Percentiles rank a stretch among this genome's conserved stretches.
Conservation (phyloP, 1,284 basidiomycete species). For the Microbotryum saponariae region DNA sequence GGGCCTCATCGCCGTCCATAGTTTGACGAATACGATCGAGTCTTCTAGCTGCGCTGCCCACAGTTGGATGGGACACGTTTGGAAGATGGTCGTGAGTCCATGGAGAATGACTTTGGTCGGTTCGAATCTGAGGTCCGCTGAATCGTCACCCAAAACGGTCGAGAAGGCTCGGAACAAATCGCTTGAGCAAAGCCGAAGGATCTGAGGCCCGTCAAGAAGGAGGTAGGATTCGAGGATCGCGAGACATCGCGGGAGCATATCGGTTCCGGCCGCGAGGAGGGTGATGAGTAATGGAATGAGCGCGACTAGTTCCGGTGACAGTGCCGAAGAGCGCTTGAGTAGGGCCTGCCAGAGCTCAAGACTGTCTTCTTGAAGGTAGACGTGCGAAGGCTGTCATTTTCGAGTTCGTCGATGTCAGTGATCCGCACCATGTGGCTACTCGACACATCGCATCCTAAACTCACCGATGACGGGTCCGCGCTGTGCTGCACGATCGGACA, state of each 20-base stretch:
- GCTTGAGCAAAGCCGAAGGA: constrained; percentile 14
- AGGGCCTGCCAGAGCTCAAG: constrained; percentile 34
- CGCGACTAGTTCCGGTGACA: constrained; percentile 26
- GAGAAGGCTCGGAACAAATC: constrained; percentile 14
- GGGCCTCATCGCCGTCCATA: neutral
- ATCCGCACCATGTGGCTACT: no score
- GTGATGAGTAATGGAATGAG: constrained; percentile 26
- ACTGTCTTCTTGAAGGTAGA: constrained; percentile 35
- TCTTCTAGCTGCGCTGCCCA: constrained; percentile 27
- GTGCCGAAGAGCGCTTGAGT: constrained; percentile 12
- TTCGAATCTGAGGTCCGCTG: constrained; percentile 18
- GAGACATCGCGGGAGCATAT: constrained; percentile 31
- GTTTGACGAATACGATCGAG: constrained; percentile 8
- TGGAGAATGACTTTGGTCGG: constrained; percentile 31
- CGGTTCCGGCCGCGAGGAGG: constrained; percentile 26
- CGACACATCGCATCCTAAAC: neutral
- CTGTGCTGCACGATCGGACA: constrained; percentile 28
- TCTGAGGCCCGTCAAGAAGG: constrained; percentile 19
- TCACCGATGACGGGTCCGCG: constrained; percentile 27
- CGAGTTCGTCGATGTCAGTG: neutral
- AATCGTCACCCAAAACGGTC: constrained; percentile 14
- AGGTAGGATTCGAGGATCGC: constrained; percentile 34
- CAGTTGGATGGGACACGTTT: constrained; percentile 5
- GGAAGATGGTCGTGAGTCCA: constrained; percentile 24
- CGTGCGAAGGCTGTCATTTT: constrained; percentile 23